phyloP scores from a whole-genome alignment of 2,329 filamentous ascomycete genomes.

The Sporothrix protearum region DNA sequence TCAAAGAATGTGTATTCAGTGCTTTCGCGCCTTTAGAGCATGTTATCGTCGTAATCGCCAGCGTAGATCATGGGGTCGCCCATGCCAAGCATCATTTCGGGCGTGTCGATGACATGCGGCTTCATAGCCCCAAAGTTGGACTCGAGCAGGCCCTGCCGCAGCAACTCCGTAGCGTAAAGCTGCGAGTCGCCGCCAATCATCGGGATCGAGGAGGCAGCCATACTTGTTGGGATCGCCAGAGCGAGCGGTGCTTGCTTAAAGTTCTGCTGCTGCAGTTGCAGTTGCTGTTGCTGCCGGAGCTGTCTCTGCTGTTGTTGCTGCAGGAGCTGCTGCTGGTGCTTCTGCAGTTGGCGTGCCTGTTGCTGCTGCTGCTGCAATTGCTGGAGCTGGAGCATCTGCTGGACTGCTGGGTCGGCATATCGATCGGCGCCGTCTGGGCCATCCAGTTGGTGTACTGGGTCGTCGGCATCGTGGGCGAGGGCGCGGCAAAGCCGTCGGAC shows the following conservation, averaged over 20 bases:
- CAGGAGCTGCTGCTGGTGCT: constrained; percentile 13
- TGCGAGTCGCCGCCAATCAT: constrained; percentile 16
- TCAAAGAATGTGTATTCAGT: too few relatives aligned
- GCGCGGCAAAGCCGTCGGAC: constrained; percentile 25
- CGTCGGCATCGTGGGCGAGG: constrained; percentile 34
- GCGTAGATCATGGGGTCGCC: constrained; percentile 58
- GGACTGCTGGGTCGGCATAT: constrained; percentile 41
- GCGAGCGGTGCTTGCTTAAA: constrained; percentile 13
- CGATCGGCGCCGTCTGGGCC: constrained; percentile 37
- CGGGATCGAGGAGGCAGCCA: constrained; percentile 18
- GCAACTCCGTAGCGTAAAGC: constrained; percentile 45
- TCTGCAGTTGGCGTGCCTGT: constrained; percentile 7
- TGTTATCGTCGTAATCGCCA: constrained; percentile 47
- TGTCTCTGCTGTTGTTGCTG: constrained; percentile 3
- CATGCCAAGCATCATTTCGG: constrained; percentile 56
- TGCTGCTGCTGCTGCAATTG: constrained; percentile 9
- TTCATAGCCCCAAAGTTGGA: constrained; percentile 54
- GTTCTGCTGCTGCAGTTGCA: not conserved
- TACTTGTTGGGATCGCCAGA: constrained; percentile 9
- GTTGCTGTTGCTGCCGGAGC: constrained; percentile 8
- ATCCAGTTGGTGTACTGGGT: constrained; percentile 38
- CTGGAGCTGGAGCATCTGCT: constrained; percentile 12
- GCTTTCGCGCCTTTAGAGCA: constrained; percentile 29
- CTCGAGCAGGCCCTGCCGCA: constrained; percentile 50
- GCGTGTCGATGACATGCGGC: constrained; percentile 51